These are phyloP conservation scores for Sporothrix variecibatus DNA, from an alignment of 2,329 filamentous ascomycete species.

Conservation along the genomic window DNA sequence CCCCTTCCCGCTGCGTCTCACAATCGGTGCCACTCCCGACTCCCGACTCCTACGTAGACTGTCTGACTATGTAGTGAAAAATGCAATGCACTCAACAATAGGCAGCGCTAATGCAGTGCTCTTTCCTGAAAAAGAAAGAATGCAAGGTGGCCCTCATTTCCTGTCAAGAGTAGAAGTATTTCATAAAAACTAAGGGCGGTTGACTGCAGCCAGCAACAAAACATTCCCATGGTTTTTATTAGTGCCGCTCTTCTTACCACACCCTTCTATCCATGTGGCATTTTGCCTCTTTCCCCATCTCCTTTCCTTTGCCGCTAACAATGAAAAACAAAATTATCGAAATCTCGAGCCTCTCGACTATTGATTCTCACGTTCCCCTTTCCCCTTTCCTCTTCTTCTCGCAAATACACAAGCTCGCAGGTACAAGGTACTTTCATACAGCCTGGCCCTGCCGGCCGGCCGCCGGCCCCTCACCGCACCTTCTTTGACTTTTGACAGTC, in stretches of 20 bases:
- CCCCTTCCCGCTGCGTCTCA: background rate
- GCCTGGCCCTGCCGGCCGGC: background rate
- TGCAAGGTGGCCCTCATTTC: conserved; percentile 6
- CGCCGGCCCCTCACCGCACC: background rate
- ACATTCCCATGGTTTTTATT: background rate
- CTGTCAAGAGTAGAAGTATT: background rate
- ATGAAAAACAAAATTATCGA: background rate
- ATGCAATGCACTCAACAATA: background rate
- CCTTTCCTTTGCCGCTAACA: background rate
- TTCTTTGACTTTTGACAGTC: background rate
- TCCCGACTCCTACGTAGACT: no score
- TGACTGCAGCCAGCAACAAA: background rate
- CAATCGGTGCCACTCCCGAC: background rate
- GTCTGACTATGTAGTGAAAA: no score
- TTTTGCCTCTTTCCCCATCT: background rate
- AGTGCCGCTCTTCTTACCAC: background rate
- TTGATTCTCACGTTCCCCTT: conserved; percentile 6
- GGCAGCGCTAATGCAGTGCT: background rate
- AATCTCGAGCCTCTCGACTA: no score
- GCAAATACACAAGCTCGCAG: no score
- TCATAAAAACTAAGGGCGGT: background rate
- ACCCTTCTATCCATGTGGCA: background rate
- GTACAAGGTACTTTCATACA: background rate
- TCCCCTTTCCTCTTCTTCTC: background rate
- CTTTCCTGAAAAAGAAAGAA: background rate